These are phyloP conservation scores for Aspergillus carlsbadensis DNA, from an alignment of 495 filamentous ascomycete genomes.

Conservation along the genomic window DNA sequence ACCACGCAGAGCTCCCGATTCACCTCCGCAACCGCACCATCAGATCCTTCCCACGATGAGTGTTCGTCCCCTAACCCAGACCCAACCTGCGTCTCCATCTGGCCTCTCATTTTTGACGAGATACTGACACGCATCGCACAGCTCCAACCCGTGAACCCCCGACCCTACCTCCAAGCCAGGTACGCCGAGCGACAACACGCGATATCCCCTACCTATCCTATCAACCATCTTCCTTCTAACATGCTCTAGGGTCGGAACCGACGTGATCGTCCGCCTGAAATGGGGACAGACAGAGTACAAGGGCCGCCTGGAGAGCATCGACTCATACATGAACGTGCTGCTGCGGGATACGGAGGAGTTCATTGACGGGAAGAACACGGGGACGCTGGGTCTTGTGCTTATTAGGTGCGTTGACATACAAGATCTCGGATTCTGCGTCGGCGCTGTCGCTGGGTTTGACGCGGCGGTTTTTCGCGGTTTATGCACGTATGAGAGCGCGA, in stretches of 20 bases:
- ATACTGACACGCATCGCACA: conserved; percentile 29
- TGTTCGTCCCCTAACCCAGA: conserved; percentile 28
- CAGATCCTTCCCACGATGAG: conserved; percentile 36
- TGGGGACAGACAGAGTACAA: conserved; percentile 98
- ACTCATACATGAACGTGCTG: conserved; percentile 99
- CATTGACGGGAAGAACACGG: conserved; percentile 83
- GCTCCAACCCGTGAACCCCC: conserved; percentile 87
- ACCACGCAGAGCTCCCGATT: not conserved
- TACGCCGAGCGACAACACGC: conserved; percentile 44
- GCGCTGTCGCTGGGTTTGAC: no score
- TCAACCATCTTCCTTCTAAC: conserved; percentile 7
- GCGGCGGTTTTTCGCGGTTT: no score
- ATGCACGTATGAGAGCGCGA: no score
- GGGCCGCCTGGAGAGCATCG: conserved; percentile 84
- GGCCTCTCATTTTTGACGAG: not conserved
- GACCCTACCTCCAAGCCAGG: conserved; percentile 84
- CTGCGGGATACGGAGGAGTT: conserved; percentile 86
- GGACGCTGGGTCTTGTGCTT: conserved; percentile 81
- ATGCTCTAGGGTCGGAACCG: conserved; percentile 70
- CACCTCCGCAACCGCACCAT: not conserved
- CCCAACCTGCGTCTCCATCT: not conserved
- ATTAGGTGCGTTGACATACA: conserved; percentile 65
- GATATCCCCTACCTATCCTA: not conserved
- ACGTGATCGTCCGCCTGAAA: conserved; percentile 89
- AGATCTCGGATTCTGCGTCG: not conserved